Conservation (phyloP, 495 filamentous ascomycete species). For the Evernia prunastri region DNA sequence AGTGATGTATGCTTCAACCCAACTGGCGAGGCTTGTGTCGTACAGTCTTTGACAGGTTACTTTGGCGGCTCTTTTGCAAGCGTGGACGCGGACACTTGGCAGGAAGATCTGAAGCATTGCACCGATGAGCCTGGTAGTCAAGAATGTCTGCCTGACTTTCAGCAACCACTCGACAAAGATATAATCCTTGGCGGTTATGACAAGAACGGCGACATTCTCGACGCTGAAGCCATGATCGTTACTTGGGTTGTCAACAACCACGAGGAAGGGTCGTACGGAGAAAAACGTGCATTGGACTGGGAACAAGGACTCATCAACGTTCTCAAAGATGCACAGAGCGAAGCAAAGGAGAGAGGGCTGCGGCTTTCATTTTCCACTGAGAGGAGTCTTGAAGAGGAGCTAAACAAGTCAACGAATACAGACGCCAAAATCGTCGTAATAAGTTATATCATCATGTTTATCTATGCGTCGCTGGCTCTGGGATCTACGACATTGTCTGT, state of each 20-base stretch:
- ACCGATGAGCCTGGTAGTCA: slow-evolving; percentile 62
- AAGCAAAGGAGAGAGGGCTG: slow-evolving; percentile 70
- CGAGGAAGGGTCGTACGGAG: slow-evolving; percentile 59
- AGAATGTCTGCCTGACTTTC: slow-evolving; percentile 75
- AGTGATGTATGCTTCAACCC: slow-evolving; percentile 93
- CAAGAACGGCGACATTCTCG: slow-evolving; percentile 56
- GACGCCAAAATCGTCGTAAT: slow-evolving; percentile 95
- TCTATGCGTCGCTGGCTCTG: slow-evolving; percentile 88
- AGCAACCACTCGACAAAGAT: slow-evolving; percentile 75
- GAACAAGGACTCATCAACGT: slow-evolving; percentile 66
- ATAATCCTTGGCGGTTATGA: slow-evolving; percentile 81
- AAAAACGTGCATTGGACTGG: slow-evolving; percentile 78
- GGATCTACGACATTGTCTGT: slow-evolving; percentile 78
- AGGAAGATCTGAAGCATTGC: slow-evolving; percentile 60
- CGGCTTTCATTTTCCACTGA: slow-evolving; percentile 92
- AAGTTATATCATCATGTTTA: slow-evolving; percentile 97
- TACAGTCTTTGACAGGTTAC: slow-evolving; percentile 84
- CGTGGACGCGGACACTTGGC: slow-evolving; percentile 61
- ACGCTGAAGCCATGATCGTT: slow-evolving; percentile 71
- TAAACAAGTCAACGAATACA: slow-evolving; percentile 94
- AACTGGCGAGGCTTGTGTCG: slow-evolving; percentile 80
- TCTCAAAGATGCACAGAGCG: slow-evolving; percentile 67
- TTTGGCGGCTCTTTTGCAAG: slow-evolving; percentile 62
- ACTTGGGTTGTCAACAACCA: slow-evolving; percentile 97
- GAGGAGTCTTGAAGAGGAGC: slow-evolving; percentile 83